Evolutionary conservation across 371 early-diverging fungal species (phyloP).

Genomic region (Haplosporangium sp.): DNA sequence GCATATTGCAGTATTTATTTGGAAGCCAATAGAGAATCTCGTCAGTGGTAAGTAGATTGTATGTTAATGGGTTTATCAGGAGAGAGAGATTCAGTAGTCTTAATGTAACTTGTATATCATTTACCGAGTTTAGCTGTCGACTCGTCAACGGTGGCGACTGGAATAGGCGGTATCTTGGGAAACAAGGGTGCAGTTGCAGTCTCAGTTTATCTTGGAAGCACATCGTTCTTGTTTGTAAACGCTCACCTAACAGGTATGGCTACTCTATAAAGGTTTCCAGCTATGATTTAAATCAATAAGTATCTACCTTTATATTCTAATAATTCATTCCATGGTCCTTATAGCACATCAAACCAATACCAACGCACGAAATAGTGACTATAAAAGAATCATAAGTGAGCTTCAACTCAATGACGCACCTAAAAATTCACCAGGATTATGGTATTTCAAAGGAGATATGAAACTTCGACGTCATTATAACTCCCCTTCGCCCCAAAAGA

Average conservation of each 20-base stretch:
- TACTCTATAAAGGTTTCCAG: background rate
- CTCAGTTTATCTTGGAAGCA: slow-evolving; percentile 67
- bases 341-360: slow-evolving; percentile 47
- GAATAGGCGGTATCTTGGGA: slow-evolving; percentile 74
- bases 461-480: slow-evolving; percentile 48
- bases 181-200: slow-evolving; percentile 88
- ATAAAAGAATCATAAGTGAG: slow-evolving; percentile 50
- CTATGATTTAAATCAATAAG: too few species aligned
- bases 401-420: slow-evolving; percentile 49
- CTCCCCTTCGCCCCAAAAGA: slow-evolving; percentile 17
- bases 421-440: slow-evolving; percentile 34
- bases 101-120: background rate
- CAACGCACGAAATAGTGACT: slow-evolving; percentile 45
- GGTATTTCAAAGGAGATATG: slow-evolving; percentile 53
- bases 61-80: background rate
- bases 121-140: slow-evolving; percentile 37
- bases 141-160: slow-evolving; percentile 63
- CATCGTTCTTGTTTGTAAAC: slow-evolving; percentile 77
- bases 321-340: too few species aligned
- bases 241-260: slow-evolving; percentile 78
- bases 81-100: background rate
- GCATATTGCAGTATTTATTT: slow-evolving; percentile 79
- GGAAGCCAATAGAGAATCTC: slow-evolving; percentile 62
- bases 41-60: slow-evolving; percentile 56
- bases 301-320: background rate